Conservation (phyloP, 192 early-diverging fungal species). For the Coemansia sp. region DNA sequence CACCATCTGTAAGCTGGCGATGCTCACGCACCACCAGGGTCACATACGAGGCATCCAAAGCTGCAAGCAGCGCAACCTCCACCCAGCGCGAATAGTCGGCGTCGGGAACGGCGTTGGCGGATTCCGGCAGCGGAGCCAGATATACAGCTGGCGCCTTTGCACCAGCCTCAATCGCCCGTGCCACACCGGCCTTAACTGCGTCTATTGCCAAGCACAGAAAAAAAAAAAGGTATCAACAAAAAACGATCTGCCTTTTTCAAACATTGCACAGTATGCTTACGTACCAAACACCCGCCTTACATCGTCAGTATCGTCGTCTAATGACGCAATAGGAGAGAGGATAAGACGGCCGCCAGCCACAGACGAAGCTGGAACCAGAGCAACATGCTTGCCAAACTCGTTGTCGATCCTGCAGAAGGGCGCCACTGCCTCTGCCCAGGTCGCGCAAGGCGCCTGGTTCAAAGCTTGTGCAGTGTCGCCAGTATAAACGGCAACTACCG, state of each 20-base stretch:
- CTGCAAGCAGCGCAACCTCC: conserved; percentile 71
- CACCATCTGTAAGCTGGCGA: conserved; percentile 37
- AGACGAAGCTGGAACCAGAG: conserved; percentile 20
- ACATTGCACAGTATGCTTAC: not conserved
- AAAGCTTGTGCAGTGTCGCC: conserved; percentile 7
- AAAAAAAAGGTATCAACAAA: not conserved
- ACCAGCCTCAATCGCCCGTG: conserved; percentile 64
- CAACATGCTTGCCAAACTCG: conserved; percentile 37
- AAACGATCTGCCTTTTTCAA: too few species aligned
- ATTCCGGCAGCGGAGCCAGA: conserved; percentile 57
- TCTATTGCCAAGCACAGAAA: conserved; percentile 15
- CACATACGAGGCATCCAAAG: conserved; percentile 69
- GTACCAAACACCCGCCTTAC: conserved; percentile 64
- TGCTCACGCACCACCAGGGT: conserved; percentile 82
- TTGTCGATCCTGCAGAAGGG: conserved; percentile 34
- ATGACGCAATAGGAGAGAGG: conserved; percentile 71
- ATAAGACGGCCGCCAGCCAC: conserved; percentile 66
- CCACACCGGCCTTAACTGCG: conserved; percentile 65
- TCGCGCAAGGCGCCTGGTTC: conserved; percentile 2
- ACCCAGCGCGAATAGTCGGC: conserved; percentile 67
- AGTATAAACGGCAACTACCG: conserved; percentile 34
- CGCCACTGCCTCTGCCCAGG: conserved; percentile 12
- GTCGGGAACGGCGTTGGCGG: conserved; percentile 20
- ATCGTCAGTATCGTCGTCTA: conserved; percentile 77
- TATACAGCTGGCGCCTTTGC: conserved; percentile 59